Evolutionary conservation across 2,329 filamentous ascomycete species (phyloP).

Genomic region (Lachnellula occidentalis): DNA sequence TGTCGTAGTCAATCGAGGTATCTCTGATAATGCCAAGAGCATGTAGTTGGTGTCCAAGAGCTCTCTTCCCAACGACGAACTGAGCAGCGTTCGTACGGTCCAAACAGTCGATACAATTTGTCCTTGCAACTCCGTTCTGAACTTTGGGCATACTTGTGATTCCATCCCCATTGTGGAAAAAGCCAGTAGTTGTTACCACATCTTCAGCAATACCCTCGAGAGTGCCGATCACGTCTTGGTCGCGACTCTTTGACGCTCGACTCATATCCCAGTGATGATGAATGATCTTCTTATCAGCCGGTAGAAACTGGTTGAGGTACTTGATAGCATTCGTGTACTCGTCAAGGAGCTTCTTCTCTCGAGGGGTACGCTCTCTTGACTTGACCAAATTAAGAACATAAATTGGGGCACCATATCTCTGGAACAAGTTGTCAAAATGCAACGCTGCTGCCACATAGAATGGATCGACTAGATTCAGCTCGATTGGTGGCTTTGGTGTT

Average conservation of each 20-base stretch:
- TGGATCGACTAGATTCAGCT: slow-evolving; percentile 90
- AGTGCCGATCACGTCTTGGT: slow-evolving; percentile 90
- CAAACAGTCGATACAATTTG: slow-evolving; percentile 96
- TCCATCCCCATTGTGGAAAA: slow-evolving; percentile 88
- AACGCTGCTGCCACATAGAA: slow-evolving; percentile 91
- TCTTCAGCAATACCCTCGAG: slow-evolving; percentile 86
- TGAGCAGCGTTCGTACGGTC: slow-evolving; percentile 97
- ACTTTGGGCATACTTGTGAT: slow-evolving; percentile 59
- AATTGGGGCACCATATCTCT: slow-evolving; percentile 85
- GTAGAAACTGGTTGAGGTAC: slow-evolving; percentile 93
- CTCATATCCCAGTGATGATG: slow-evolving; percentile 99
- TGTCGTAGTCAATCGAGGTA: slow-evolving; percentile 82
- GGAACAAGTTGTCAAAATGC: slow-evolving; percentile 92
- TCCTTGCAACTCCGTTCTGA: slow-evolving; percentile 89
- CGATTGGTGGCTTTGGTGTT: slow-evolving; percentile 92
- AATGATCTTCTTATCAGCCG: slow-evolving; percentile 75
- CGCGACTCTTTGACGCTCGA: slow-evolving; percentile 82
- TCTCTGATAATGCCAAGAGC: slow-evolving; percentile 81
- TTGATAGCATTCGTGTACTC: slow-evolving; percentile 84
- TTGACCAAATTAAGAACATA: slow-evolving; percentile 93
- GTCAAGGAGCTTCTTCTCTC: slow-evolving; percentile 83
- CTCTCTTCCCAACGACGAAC: slow-evolving; percentile 94
- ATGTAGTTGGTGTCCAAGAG: slow-evolving; percentile 85
- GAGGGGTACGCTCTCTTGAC: slow-evolving; percentile 75
- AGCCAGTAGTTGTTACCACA: slow-evolving; percentile 78